Percentiles rank a stretch among this genome's conserved stretches.
These are phyloP conservation scores for Plicaturopsis crispa DNA, from an alignment of 768 basidiomycete genomes.

Conservation along the genomic window DNA sequence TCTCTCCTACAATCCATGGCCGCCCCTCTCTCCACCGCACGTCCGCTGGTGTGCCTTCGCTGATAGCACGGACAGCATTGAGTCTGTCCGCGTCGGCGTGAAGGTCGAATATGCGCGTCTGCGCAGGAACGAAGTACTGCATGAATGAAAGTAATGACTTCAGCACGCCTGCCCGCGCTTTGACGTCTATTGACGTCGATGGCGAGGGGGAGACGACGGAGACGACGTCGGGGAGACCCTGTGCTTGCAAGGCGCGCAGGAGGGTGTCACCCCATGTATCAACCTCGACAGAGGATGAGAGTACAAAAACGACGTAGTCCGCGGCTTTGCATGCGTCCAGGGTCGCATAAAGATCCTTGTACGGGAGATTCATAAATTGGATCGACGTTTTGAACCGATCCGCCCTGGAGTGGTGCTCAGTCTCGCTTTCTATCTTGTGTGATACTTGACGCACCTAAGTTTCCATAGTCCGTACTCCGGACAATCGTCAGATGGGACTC, in stretches of 20 bases:
- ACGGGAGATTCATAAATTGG: conserved; percentile 76
- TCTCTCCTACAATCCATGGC: conserved; percentile 68
- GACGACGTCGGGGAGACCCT: conserved; percentile 82
- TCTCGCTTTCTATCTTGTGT: conserved; percentile 3
- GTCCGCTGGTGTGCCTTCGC: conserved; percentile 77
- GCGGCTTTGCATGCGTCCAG: conserved; percentile 83
- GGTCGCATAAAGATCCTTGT: conserved; percentile 64
- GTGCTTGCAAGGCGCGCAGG: conserved; percentile 80
- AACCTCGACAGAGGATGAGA: conserved; percentile 81
- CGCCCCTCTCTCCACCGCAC: conserved; percentile 81
- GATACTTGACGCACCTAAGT: conserved; percentile 45
- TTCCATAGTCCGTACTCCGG: conserved; percentile 53
- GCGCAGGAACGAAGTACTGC: conserved; percentile 87
- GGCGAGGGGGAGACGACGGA: conserved; percentile 58
- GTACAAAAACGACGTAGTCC: conserved; percentile 82
- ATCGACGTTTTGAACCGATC: conserved; percentile 88
- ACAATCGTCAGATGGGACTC: conserved; percentile 43
- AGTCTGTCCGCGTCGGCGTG: conserved; percentile 54
- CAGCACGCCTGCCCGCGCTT: conserved; percentile 58
- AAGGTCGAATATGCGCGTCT: conserved; percentile 71
- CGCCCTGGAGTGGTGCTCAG: conserved; percentile 37
- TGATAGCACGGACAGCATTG: conserved; percentile 68
- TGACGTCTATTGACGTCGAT: conserved; percentile 47
- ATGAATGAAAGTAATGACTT: conserved; percentile 93
- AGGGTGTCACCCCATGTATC: conserved; percentile 80